Conservation (phyloP, 768 basidiomycete genomes). For the Naganishia antarctica region DNA sequence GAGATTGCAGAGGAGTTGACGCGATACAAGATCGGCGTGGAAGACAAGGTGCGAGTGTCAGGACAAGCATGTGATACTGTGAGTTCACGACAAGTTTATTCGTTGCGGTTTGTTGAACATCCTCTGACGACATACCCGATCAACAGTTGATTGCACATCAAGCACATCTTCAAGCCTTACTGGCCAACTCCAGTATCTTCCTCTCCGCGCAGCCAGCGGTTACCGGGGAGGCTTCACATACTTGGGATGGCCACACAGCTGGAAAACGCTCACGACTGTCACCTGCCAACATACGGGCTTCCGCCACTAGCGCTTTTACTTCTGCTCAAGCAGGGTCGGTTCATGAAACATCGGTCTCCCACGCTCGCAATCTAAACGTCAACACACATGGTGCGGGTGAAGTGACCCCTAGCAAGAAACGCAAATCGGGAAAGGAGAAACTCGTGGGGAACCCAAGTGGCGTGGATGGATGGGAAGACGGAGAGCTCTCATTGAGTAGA, state of each 20-base stretch:
- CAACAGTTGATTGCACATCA: constrained; percentile 48
- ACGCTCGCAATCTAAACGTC: background rate
- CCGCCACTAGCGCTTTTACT: background rate
- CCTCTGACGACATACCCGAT: background rate
- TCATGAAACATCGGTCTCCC: background rate
- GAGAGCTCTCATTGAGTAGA: background rate
- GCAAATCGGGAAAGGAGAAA: constrained; percentile 25
- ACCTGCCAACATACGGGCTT: background rate
- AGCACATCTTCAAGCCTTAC: constrained; percentile 44
- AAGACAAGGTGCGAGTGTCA: constrained; percentile 96
- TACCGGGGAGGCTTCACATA: background rate
- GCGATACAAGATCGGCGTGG: constrained; percentile 84
- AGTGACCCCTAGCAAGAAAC: constrained; percentile 24
- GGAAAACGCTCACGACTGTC: background rate
- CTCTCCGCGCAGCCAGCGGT: constrained; percentile 31
- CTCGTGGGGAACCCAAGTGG: background rate
- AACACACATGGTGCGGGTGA: background rate
- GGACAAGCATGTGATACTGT: constrained; percentile 85
- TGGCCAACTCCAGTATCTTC: constrained; percentile 46
- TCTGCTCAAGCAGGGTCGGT: background rate
- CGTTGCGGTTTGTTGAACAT: background rate
- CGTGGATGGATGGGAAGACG: background rate
- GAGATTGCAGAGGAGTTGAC: constrained; percentile 92
- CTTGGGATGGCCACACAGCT: background rate
- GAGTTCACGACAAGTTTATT: constrained; percentile 51